Conservation (phyloP, 257 asterid genomes). For the Eucommia ulmoides region DNA sequence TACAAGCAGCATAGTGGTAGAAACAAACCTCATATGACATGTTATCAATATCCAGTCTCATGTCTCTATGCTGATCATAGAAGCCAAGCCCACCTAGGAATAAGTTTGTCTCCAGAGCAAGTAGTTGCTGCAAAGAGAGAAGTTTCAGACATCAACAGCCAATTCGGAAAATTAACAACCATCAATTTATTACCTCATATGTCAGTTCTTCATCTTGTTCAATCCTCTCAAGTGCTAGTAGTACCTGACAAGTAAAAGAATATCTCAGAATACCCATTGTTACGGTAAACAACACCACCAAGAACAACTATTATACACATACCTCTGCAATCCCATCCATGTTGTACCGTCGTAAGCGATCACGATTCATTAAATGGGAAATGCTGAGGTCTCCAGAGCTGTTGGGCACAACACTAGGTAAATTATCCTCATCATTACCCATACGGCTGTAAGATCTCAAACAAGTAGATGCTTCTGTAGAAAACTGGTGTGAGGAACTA, state of each 20-base stretch:
- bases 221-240: conserved; percentile 72
- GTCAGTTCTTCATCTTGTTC: conserved; percentile 54
- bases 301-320: background rate
- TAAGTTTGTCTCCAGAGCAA: conserved; percentile 52
- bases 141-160: conserved; percentile 4
- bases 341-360: conserved; percentile 30
- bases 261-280: background rate
- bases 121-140: conserved; percentile 43
- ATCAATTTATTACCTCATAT: conserved; percentile 44
- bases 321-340: conserved; percentile 69
- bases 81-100: conserved; percentile 50
- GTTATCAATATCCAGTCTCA: conserved; percentile 87
- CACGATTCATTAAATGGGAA: conserved; percentile 20
- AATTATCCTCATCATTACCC: conserved; percentile 22
- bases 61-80: conserved; percentile 70
- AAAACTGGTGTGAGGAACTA: conserved; percentile 19
- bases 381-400: conserved; percentile 24
- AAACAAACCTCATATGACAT: conserved; percentile 88
- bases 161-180: background rate
- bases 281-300: background rate
- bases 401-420: conserved; percentile 14
- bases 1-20: no score
- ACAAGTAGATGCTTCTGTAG: conserved; percentile 26
- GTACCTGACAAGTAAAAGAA: conserved; percentile 29
- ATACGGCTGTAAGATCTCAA: conserved; percentile 34